These are phyloP conservation scores for Aspergillus costaricaensis DNA, from an alignment of 2,329 filamentous ascomycete genomes.

Conservation along the genomic window DNA sequence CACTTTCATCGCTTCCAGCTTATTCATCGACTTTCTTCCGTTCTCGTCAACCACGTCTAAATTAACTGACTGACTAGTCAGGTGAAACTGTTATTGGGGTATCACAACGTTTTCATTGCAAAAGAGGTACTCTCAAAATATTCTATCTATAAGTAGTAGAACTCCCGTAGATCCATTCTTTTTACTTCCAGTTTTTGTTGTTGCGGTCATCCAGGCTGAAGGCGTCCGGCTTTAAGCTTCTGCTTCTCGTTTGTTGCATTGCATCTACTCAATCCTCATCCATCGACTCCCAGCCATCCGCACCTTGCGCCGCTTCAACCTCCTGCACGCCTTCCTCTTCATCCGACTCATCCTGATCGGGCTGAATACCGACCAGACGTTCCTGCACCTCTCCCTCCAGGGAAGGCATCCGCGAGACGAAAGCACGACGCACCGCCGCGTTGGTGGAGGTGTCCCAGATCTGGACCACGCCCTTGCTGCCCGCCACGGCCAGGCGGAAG, in stretches of 20 bases:
- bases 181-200: no score
- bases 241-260: no score
- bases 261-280: conserved; percentile 48
- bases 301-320: conserved; percentile 51
- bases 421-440: conserved; percentile 77
- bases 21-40: not conserved
- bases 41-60: not conserved
- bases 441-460: conserved; percentile 98
- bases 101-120: conserved; percentile 26
- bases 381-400: conserved; percentile 68
- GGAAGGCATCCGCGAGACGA: conserved; percentile 69
- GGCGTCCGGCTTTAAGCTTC: not conserved
- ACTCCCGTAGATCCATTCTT: not conserved
- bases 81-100: conserved; percentile 12
- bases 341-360: conserved; percentile 66
- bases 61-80: no score
- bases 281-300: conserved; percentile 58
- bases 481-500: conserved; percentile 89
- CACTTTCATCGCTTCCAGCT: not conserved
- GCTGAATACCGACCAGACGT: conserved; percentile 72
- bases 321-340: conserved; percentile 61
- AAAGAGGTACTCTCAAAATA: not conserved
- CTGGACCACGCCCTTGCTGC: conserved; percentile 88
- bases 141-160: not conserved
- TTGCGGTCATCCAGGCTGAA: not conserved